Evolutionary conservation across 768 basidiomycete species (phyloP).

Genomic region (Phlegmacium glaucopus): DNA sequence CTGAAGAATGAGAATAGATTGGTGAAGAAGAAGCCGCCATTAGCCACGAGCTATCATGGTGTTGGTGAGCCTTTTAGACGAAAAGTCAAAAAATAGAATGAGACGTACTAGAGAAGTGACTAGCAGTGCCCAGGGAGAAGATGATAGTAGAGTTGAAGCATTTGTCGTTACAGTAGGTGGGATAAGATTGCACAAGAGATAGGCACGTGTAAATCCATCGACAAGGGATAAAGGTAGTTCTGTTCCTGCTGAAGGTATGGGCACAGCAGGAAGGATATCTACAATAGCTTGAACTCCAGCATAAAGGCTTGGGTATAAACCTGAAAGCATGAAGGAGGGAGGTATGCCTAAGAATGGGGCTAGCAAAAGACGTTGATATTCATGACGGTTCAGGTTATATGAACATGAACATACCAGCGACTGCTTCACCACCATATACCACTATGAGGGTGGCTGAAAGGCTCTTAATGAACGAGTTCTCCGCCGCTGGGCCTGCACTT

Average conservation of each 20-base stretch:
- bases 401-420: constrained; percentile 46
- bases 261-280: constrained; percentile 55
- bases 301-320: constrained; percentile 62
- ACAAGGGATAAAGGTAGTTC: constrained; percentile 74
- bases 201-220: constrained; percentile 77
- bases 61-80: neutral
- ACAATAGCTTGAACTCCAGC: constrained; percentile 56
- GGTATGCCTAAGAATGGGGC: constrained; percentile 62
- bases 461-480: constrained; percentile 56
- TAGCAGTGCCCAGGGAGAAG: constrained; percentile 76
- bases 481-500: constrained; percentile 36
- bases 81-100: neutral
- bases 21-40: constrained; percentile 78
- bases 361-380: constrained; percentile 20
- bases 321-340: constrained; percentile 80
- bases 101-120: constrained; percentile 64
- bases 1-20: constrained; percentile 61
- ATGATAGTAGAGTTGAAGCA: constrained; percentile 43
- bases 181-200: constrained; percentile 75
- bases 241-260: constrained; percentile 43
- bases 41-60: constrained; percentile 55
- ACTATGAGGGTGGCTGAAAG: constrained; percentile 56
- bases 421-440: constrained; percentile 77
- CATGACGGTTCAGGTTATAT: constrained; percentile 2
- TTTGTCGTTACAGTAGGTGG: constrained; percentile 63